Evolutionary conservation across 192 early-diverging fungal genomes (phyloP).

Genomic region (Polychytrium aggregatum): DNA sequence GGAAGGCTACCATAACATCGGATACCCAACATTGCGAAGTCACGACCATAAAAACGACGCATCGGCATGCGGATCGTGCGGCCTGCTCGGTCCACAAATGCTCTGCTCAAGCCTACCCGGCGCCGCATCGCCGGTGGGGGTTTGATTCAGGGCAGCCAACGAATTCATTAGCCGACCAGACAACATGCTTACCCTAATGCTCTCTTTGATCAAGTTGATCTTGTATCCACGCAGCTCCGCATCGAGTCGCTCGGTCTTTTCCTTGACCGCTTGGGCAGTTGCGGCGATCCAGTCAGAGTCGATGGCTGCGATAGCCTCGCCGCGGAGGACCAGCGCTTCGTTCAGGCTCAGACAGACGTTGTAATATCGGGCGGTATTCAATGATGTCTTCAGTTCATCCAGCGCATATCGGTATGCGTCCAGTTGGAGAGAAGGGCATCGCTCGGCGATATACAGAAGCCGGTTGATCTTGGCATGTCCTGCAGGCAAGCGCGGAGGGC

Average conservation of each 20-base stretch:
- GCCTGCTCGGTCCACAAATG: no score
- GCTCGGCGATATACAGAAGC: slow-evolving; percentile 61
- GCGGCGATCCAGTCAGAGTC: slow-evolving; percentile 27
- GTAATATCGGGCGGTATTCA: slow-evolving; percentile 38
- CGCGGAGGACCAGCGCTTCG: slow-evolving; percentile 25
- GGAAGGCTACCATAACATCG: no score
- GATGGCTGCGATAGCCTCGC: slow-evolving; percentile 33
- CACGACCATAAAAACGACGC: background rate
- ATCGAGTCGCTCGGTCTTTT: slow-evolving; percentile 52
- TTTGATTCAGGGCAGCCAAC: no score
- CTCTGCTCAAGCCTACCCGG: no score
- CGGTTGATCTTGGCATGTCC: slow-evolving; percentile 57
- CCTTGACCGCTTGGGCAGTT: slow-evolving; percentile 33
- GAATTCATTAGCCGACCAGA: background rate
- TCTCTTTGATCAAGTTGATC: slow-evolving; percentile 69
- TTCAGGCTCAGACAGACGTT: slow-evolving; percentile 43
- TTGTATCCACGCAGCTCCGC: slow-evolving; percentile 70
- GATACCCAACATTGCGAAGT: no score
- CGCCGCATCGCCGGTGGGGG: no score
- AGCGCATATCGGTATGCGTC: slow-evolving; percentile 60
- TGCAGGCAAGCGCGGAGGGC: no score
- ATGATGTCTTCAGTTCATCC: slow-evolving; percentile 36
- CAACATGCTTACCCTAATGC: slow-evolving; percentile 57
- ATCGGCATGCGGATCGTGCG: no score
- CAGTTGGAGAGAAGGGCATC: slow-evolving; percentile 50